Base-by-base conservation (phyloP, 495 filamentous ascomycete species). In the Penicillium taxi region DNA sequence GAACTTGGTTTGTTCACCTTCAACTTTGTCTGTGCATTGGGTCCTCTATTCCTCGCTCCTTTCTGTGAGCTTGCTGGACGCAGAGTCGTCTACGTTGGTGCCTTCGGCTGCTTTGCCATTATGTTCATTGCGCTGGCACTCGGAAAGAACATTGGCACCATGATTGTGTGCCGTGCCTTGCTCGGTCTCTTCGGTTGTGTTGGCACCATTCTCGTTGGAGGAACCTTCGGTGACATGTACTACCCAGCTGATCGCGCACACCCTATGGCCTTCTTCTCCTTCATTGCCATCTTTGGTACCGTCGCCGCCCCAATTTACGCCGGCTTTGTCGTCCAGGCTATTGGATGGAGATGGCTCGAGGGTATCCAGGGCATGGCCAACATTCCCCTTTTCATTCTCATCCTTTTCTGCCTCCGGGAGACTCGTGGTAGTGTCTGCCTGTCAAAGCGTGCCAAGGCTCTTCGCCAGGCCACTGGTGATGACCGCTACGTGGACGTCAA, bases 341-440 rank as follows among this genome's bases (percentile, higher is more conserved):
- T 68, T 1, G 82, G 81, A 42, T 90, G 84, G 84, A 66, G 82
- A 39, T 90, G 84, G 83, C 63, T 88, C 4, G 85, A 86, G 58
- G 86, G 82, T 72, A 77, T 86, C 42, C 81, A 86, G 41, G 68
- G 84, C 6, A 81, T 87, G 35, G 53, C 82, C 75, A 37, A 84
- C 72, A 30, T 77, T 78, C 49, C 76, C 75, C 38, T 73, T 59
- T 45, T 68, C 2, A 44, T 80, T 14, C 26, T 59, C 13, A 74
- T 73, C 32, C 29, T 42, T 74, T 41, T 71, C 19, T 67, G 70
- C 32, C 67, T 84, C n/a, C 66, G 66, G 26, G 86, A 94, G 50
- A 89, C 83, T 3, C 91, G 89, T 49, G 75, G 81, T 3, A 52
- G 20, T 48, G 66, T 36, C 53, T 74, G 33, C 70, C 78, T 44